Conservation (phyloP, 2,329 filamentous ascomycete species). For the Pestalotiopsis fici region DNA sequence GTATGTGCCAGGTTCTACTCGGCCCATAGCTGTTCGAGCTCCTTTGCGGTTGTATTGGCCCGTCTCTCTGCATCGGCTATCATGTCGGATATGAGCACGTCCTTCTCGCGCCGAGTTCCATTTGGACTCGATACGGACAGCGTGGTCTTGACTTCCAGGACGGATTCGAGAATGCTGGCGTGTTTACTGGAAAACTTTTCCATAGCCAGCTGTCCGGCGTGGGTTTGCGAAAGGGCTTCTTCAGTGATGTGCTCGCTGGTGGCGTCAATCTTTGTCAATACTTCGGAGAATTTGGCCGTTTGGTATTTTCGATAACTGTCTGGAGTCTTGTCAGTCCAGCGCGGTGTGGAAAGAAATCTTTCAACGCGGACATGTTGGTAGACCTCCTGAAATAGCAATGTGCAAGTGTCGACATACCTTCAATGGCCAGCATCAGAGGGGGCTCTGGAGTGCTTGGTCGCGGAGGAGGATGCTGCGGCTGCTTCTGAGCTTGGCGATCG, state of each 20-base stretch:
- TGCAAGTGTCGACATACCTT: background rate
- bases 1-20: conserved; percentile 23
- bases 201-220: conserved; percentile 14
- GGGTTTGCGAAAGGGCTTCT: conserved; percentile 16
- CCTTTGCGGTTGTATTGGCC: conserved; percentile 8
- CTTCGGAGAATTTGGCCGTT: conserved; percentile 24
- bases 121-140: conserved; percentile 16
- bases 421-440: background rate
- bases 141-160: conserved; percentile 20
- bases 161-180: conserved; percentile 16
- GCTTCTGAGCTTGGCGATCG: conserved; percentile 15
- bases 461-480: conserved; percentile 10
- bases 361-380: no score
- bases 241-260: conserved; percentile 15
- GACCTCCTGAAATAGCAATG: no score
- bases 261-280: conserved; percentile 18
- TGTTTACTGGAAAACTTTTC: conserved; percentile 14
- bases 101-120: conserved; percentile 15
- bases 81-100: conserved; percentile 4
- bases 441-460: background rate
- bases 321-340: conserved; percentile 3
- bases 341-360: background rate
- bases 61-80: conserved; percentile 10
- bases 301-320: conserved; percentile 24
- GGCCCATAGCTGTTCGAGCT: conserved; percentile 24